Evolutionary conservation across 768 basidiomycete species (phyloP), one percentile per base, ranked within the genome.

Genomic region (Coprinellus aureogranulatus): DNA sequence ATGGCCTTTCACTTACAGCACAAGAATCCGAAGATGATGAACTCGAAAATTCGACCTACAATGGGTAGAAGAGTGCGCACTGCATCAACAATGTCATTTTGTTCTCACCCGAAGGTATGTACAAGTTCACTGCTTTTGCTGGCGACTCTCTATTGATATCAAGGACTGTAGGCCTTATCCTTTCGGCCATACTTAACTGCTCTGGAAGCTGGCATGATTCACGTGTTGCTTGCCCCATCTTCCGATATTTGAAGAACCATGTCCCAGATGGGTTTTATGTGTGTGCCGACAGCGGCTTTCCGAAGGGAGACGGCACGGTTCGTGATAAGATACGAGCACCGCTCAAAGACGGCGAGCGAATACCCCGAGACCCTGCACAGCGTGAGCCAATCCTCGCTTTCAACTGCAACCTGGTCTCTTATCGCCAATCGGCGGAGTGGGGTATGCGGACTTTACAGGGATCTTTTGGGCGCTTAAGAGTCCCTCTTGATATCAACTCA

Each of bases 121-220:
- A 16, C 3, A 10, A 3, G 22, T 3, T 30, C 30, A 6, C 8
- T 34, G 34, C 8, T 66, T 58, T 14, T 30, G 59, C 16, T 3
- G 58, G 63, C 1, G 74, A 76, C 62, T 61, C 63, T 6, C 40
- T 30, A 4, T 53, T 53, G n/a, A 34, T 45, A 34, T 3, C 52
- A 16, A 51, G 6, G 34, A 34, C 8, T 10, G 23, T 45, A 80
- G 78, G 76, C 8, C 51, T 59, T 6, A 69, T 80, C 8, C 73
- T 80, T 64, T 66, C 62, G 8, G 64, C 61, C 9, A 61, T 64
- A 22, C 47, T 74, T 14, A 81, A 81, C 65, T 68, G 71, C 0
- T 79, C 78, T 0, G 76, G 79, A 10, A 80, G 78, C 60, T 82
- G 78, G 79, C 81, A 81, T 62, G 76, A 82, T 58, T 68, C 77